Conservation (phyloP, 2,329 filamentous ascomycete genomes). For the Acrodontium crateriforme region DNA sequence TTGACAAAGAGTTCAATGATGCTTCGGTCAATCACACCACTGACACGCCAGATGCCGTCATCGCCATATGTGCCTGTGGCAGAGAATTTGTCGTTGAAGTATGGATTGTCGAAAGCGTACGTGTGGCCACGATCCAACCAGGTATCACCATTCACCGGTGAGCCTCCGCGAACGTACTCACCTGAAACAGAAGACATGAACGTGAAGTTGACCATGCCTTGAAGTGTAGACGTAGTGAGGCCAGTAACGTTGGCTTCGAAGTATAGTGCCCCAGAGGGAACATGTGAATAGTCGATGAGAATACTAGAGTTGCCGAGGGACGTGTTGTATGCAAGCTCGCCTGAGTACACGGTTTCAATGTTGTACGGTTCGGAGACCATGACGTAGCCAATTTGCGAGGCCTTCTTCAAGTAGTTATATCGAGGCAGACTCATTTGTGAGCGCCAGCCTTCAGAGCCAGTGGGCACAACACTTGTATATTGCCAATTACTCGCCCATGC, state of each 20-base stretch:
- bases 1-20: slow-evolving; percentile 44
- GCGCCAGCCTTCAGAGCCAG: slow-evolving; percentile 40
- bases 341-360: slow-evolving; percentile 33
- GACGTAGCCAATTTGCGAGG: slow-evolving; percentile 37
- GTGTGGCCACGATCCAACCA: slow-evolving; percentile 39
- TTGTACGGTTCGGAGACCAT: slow-evolving; percentile 39
- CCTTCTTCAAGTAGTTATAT: slow-evolving; percentile 37
- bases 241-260: slow-evolving; percentile 41
- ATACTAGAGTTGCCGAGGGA: slow-evolving; percentile 36
- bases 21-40: slow-evolving; percentile 39
- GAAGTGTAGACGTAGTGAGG: slow-evolving; percentile 19
- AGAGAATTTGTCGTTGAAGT: slow-evolving; percentile 43
- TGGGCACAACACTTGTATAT: slow-evolving; percentile 40
- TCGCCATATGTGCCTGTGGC: slow-evolving; percentile 17
- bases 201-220: slow-evolving; percentile 37
- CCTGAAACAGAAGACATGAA: slow-evolving; percentile 36
- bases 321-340: slow-evolving; percentile 29
- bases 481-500: slow-evolving; percentile 49
- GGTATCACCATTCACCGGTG: slow-evolving; percentile 35
- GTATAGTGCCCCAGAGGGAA: slow-evolving; percentile 39
- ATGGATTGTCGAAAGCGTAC: slow-evolving; percentile 38
- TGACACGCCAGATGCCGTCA: slow-evolving; percentile 27
- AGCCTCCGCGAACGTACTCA: slow-evolving; percentile 38
- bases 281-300: slow-evolving; percentile 36
- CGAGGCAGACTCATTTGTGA: slow-evolving; percentile 40